Percentiles rank a stretch among this genome's conserved stretches.
phyloP scores from a whole-genome alignment of 768 basidiomycete genomes.

The Tricholoma saponaceum region DNA sequence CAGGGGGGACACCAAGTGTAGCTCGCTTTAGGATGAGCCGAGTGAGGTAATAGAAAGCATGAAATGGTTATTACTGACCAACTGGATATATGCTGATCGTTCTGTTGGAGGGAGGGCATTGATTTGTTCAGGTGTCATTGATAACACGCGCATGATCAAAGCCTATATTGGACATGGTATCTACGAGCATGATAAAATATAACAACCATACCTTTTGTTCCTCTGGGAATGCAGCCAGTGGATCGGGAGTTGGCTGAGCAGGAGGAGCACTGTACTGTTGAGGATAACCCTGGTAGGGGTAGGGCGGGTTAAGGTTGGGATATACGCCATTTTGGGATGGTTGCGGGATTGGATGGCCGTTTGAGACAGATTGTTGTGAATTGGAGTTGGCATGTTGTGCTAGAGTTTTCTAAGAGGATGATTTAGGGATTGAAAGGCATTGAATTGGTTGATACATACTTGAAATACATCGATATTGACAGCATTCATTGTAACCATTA shows the following conservation, averaged over 20 bases:
- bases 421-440: neutral
- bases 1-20: constrained; percentile 34
- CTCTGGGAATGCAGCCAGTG: constrained; percentile 39
- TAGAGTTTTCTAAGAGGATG: constrained; percentile 50
- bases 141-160: constrained; percentile 15
- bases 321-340: constrained; percentile 7
- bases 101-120: constrained; percentile 69
- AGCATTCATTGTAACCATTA: constrained; percentile 77
- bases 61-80: constrained; percentile 49
- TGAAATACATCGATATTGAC: constrained; percentile 74
- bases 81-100: constrained; percentile 72
- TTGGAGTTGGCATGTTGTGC: constrained; percentile 41
- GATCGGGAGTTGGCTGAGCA: constrained; percentile 12
- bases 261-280: constrained; percentile 18
- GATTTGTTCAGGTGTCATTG: constrained; percentile 83
- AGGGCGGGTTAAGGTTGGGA: constrained; percentile 14
- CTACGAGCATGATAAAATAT: neutral
- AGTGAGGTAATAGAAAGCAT: neutral
- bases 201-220: constrained; percentile 54
- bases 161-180: neutral
- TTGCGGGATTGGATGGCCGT: constrained; percentile 16
- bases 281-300: constrained; percentile 17
- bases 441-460: constrained; percentile 36
- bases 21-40: constrained; percentile 25
- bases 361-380: constrained; percentile 30